These are phyloP conservation scores for Tolypocladium ophioglossoides DNA, from an alignment of 2,329 filamentous ascomycete species.

Conservation along the genomic window DNA sequence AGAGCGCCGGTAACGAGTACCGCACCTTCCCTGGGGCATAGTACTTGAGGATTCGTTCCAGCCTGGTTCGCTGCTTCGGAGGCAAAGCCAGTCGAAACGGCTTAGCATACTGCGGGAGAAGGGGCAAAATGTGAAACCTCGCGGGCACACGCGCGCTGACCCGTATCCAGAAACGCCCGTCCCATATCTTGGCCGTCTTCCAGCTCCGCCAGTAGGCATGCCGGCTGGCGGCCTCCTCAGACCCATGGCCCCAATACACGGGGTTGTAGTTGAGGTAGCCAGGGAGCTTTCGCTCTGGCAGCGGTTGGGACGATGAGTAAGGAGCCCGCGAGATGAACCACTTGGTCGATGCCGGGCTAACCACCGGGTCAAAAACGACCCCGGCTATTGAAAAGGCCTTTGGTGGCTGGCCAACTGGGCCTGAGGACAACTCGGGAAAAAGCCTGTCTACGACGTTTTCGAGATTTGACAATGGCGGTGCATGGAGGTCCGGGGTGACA, in stretches of 20 bases:
- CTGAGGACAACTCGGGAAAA: constrained; percentile 31
- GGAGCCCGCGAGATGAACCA: constrained; percentile 39
- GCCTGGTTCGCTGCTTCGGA: constrained; percentile 15
- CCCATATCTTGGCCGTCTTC: constrained; percentile 33
- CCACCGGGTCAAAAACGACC: constrained; percentile 26
- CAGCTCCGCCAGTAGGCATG: constrained; percentile 17
- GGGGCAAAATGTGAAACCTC: constrained; percentile 33
- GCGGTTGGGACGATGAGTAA: constrained; percentile 28
- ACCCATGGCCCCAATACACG: not conserved
- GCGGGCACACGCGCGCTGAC: constrained; percentile 31
- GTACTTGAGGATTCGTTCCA: constrained; percentile 33
- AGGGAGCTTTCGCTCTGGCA: constrained; percentile 14
- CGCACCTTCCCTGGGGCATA: constrained; percentile 45
- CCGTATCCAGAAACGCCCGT: constrained; percentile 53
- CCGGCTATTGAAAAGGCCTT: constrained; percentile 31
- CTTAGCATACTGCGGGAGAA: constrained; percentile 31
- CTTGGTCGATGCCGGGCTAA: constrained; percentile 8
- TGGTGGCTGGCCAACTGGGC: constrained; percentile 7
- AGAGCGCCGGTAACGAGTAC: constrained; percentile 45
- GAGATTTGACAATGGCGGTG: constrained; percentile 31
- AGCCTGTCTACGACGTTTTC: constrained; percentile 34
- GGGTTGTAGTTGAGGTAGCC: constrained; percentile 9
- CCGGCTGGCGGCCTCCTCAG: constrained; percentile 3
- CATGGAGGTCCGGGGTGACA: constrained; percentile 36
- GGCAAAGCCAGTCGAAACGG: constrained; percentile 35